A percentile compares a stretch with the other conserved stretches of the same genome.
phyloP scores from a whole-genome alignment of 805 yeast species.

The Monosporozyma unispora region DNA sequence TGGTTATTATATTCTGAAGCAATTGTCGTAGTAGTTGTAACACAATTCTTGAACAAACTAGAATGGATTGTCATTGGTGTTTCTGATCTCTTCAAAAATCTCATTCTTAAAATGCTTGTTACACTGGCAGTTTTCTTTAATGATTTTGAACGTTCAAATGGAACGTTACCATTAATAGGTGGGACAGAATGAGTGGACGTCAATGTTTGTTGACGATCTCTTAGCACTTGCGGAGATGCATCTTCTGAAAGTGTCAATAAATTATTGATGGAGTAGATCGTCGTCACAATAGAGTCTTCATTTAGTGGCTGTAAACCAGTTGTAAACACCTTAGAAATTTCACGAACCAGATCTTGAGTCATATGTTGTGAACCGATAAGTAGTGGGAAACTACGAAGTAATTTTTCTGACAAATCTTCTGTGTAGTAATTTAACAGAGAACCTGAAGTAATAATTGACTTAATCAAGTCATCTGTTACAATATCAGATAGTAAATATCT shows the following conservation, averaged over 20 bases:
- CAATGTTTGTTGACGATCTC: slow-evolving; percentile 30
- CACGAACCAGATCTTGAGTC: slow-evolving; percentile 37
- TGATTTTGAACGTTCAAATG: neutral
- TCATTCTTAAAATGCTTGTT: neutral
- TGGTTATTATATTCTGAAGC: slow-evolving; percentile 60
- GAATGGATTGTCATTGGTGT: slow-evolving; percentile 16
- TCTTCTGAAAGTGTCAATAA: slow-evolving; percentile 49
- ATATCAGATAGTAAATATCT: slow-evolving; percentile 34
- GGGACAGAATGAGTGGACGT: slow-evolving; percentile 7
- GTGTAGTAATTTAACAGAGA: slow-evolving; percentile 39
- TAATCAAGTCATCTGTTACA: slow-evolving; percentile 11
- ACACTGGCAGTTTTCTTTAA: neutral
- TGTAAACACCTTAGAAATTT: slow-evolving; percentile 52
- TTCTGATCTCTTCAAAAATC: slow-evolving; percentile 8
- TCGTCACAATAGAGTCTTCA: slow-evolving; percentile 75
- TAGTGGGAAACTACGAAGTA: slow-evolving; percentile 39
- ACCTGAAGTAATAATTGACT: slow-evolving; percentile 46
- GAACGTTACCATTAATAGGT: neutral
- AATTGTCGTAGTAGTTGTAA: slow-evolving; percentile 58
- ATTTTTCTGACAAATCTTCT: slow-evolving; percentile 27
- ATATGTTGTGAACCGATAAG: slow-evolving; percentile 50
- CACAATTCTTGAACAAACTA: slow-evolving; percentile 47
- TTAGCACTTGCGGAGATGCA: slow-evolving; percentile 30
- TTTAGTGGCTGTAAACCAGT: slow-evolving; percentile 57
- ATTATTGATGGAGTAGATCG: slow-evolving; percentile 77